Evolutionary conservation across 129 eudicot genomes (phyloP).

Genomic region (Centaurea solstitialis): DNA sequence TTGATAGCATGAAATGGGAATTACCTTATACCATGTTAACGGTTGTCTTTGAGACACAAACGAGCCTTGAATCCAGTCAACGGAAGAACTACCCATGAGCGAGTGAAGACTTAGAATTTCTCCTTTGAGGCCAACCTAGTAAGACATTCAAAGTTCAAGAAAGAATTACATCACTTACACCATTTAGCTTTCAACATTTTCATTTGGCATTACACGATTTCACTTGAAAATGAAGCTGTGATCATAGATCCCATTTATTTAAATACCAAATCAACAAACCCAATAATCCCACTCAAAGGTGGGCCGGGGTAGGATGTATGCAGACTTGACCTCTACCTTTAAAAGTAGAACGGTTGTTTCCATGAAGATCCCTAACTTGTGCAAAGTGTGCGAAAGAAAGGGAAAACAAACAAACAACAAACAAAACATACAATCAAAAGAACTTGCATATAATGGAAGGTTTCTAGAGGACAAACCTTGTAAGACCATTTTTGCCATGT

Average conservation of each 20-base stretch:
- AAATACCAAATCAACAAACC: background rate
- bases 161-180: slow-evolving; percentile 10
- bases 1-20: background rate
- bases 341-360: no score
- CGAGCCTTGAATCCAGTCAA: slow-evolving; percentile 83
- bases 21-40: slow-evolving; percentile 91
- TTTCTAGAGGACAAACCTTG: slow-evolving; percentile 57
- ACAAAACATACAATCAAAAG: no score
- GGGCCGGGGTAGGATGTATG: no score
- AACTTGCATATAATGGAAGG: background rate
- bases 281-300: background rate
- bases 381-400: no score
- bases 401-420: no score
- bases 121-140: slow-evolving; percentile 90
- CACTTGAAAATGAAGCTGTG: slow-evolving; percentile 1
- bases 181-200: background rate
- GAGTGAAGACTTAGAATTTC: slow-evolving; percentile 85
- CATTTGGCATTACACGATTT: background rate
- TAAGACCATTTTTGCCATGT: slow-evolving; percentile 99
- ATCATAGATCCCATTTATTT: background rate
- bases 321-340: no score
- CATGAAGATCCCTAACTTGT: no score
- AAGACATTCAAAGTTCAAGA: slow-evolving; percentile 16
- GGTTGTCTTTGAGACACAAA: slow-evolving; percentile 69
- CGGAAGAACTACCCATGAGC: slow-evolving; percentile 76